phyloP scores from a whole-genome alignment of 371 early-diverging fungal species.

The Mortierella sp. region DNA sequence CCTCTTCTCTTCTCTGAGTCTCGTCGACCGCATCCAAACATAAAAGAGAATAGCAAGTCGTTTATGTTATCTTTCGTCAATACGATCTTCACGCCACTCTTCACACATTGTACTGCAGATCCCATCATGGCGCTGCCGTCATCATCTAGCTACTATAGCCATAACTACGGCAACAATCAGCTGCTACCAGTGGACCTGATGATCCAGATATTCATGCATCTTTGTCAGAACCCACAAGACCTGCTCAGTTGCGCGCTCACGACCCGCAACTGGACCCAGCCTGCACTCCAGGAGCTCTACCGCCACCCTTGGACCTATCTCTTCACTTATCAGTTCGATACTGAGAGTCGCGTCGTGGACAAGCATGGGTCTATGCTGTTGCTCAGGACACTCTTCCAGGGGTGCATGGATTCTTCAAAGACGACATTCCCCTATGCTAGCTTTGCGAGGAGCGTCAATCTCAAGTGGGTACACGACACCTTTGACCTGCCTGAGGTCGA shows the following conservation, averaged over 20 bases:
- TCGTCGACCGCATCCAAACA: no score
- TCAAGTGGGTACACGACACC: constrained; percentile 53
- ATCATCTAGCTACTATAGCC: constrained; percentile 9
- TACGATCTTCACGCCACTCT: neutral
- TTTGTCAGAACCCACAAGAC: constrained; percentile 34
- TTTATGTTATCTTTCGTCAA: neutral
- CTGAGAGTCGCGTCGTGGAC: constrained; percentile 45
- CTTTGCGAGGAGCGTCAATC: constrained; percentile 51
- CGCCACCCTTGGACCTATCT: constrained; percentile 53
- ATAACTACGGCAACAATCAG: constrained; percentile 11
- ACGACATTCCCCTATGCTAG: constrained; percentile 41
- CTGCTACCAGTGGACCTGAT: constrained; percentile 41
- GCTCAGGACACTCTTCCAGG: constrained; percentile 49
- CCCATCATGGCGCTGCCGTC: constrained; percentile 10
- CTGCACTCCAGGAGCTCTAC: constrained; percentile 50
- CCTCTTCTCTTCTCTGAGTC: no score
- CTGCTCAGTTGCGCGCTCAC: constrained; percentile 45
- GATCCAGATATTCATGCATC: constrained; percentile 49
- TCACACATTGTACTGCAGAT: neutral
- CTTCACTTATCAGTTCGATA: constrained; percentile 47
- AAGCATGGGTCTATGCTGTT: constrained; percentile 47
- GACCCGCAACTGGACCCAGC: constrained; percentile 28
- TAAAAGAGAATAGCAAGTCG: no score
- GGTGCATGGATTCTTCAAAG: constrained; percentile 35
- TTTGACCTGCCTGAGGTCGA: constrained; percentile 50